Conservation (phyloP, 345 rosid genomes). For the Dimocarpus longan region DNA sequence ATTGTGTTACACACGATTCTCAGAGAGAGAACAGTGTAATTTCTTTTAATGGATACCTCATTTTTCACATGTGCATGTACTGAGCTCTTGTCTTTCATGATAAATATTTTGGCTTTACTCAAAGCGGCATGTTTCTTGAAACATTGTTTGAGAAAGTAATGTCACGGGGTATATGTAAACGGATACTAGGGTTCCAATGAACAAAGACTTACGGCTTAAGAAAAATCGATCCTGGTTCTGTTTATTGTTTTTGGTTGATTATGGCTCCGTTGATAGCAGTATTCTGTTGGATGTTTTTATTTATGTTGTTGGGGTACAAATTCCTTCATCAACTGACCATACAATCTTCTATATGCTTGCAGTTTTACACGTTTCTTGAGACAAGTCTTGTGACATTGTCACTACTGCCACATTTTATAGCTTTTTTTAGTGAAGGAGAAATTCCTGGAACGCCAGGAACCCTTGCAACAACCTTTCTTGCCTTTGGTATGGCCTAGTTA, state of each 20-base stretch:
- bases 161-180: not conserved
- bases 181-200: not conserved
- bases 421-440: constrained; percentile 91
- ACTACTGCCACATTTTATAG: constrained; percentile 82
- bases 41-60: not conserved
- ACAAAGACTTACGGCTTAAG: not conserved
- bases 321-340: not conserved
- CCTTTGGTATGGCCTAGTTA: constrained; percentile 64
- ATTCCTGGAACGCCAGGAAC: constrained; percentile 94
- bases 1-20: not conserved
- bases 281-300: not conserved
- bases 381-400: constrained; percentile 84
- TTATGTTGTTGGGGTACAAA: not conserved
- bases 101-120: not conserved
- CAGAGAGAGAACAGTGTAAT: not conserved
- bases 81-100: not conserved
- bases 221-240: not conserved
- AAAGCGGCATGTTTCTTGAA: not conserved
- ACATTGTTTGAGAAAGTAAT: not conserved
- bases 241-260: constrained; percentile 7
- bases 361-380: constrained; percentile 96
- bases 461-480: constrained; percentile 93
- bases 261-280: not conserved
- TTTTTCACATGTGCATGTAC: not conserved
- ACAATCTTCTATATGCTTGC: constrained; percentile 40